Base-by-base conservation (phyloP, 2,329 filamentous ascomycete species). In the Diplodia sapinea region DNA sequence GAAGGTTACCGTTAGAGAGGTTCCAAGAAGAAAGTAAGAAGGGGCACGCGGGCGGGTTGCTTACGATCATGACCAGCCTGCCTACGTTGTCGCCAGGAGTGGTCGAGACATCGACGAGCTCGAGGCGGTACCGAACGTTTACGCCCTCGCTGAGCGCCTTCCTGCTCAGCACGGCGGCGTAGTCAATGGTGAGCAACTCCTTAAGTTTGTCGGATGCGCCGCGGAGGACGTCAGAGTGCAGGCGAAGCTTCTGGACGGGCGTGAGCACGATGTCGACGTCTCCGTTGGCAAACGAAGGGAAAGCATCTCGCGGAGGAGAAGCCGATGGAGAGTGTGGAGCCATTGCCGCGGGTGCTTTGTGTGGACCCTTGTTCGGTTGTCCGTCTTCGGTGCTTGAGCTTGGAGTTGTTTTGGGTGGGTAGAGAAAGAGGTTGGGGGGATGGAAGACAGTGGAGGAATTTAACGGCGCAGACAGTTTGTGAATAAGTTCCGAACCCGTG, bases 141-240 rank as follows among this genome's bases (percentile, higher is more conserved):
- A 74, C 68, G 17, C 75, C 74, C 1, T 72, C 72, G 3, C 65
- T 68, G 23, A 66, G 72, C 1, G 75, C 76, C 15, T 71, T 72
- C 4, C 38, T 73, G 65, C 66, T 73, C 6, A 78, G 68, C 40
- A 72, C 72, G 1, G 71, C 74, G 1, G 76, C 77, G 31, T 73
- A 71, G 2, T 70, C 71, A 52, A 77, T 74, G 4, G 72, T 77
- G 23, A 80, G 70, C 50, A 76, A 55, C 13, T 72, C 70, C 0
- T 73, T 71, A 56, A 80, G 75, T 20, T 76, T 71, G 0, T 43
- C 33, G 12, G 74, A 73, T 2, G 72, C 75, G 70, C 72, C 75
- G 51, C 77, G 73, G 6, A 80, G 71, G 13, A 75, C 75, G 54
- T 74, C 73, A 8, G 77, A 73, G 67, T 80, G 78, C 31, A 79